Percentiles rank a stretch among this genome's conserved stretches.
phyloP scores from a whole-genome alignment of 1,284 basidiomycete genomes.

The Pyrrhoderma noxium region DNA sequence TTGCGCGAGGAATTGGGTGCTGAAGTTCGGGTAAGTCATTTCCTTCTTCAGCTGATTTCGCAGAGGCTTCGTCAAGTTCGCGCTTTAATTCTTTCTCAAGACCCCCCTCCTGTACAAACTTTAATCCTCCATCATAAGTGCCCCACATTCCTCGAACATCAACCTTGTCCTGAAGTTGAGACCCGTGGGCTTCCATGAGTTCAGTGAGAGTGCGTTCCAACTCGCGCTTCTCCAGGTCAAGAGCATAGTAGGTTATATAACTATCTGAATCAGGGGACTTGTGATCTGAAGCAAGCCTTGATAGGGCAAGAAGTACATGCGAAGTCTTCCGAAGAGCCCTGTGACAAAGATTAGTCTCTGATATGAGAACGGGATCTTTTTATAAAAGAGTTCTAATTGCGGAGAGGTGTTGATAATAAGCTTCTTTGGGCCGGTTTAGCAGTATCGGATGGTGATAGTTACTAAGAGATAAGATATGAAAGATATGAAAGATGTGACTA shows the following conservation, averaged over 20 bases:
- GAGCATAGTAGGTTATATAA: constrained; percentile 76
- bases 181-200: constrained; percentile 61
- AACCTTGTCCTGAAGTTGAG: constrained; percentile 62
- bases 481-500: too few relatives aligned
- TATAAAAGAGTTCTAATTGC: not conserved
- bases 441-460: too few relatives aligned
- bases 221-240: constrained; percentile 87
- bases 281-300: constrained; percentile 32
- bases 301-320: constrained; percentile 73
- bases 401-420: constrained; percentile 9
- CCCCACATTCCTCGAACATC: constrained; percentile 80
- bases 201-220: constrained; percentile 74
- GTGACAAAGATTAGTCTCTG: constrained; percentile 13
- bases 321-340: constrained; percentile 90
- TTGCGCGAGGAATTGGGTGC: not conserved
- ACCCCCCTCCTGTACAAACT: constrained; percentile 56
- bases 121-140: constrained; percentile 80
- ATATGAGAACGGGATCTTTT: not conserved
- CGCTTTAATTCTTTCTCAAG: constrained; percentile 24
- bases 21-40: not conserved
- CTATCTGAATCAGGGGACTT: constrained; percentile 25
- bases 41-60: not conserved
- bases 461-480: constrained; percentile 18
- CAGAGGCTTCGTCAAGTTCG: not conserved
- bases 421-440: too few relatives aligned